A percentile compares a stretch with the other conserved stretches of the same genome.
These are phyloP conservation scores for Candida ovalis DNA, from an alignment of 805 yeast genomes.

Conservation along the genomic window DNA sequence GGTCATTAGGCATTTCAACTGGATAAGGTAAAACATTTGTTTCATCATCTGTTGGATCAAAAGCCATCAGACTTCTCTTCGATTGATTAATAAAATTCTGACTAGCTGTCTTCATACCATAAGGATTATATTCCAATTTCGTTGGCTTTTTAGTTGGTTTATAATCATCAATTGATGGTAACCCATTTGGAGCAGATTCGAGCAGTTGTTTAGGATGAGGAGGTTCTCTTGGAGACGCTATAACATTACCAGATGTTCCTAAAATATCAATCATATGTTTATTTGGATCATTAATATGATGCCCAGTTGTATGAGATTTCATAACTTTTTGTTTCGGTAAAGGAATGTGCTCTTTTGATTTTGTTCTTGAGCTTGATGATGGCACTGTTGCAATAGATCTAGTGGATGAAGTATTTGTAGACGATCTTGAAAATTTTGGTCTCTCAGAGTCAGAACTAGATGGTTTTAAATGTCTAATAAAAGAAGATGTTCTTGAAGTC, in stretches of 20 bases:
- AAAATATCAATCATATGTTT: conserved; percentile 16
- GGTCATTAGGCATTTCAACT: conserved; percentile 65
- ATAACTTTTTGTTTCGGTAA: conserved; percentile 3
- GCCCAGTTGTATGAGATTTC: conserved; percentile 10
- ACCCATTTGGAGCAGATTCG: conserved; percentile 16
- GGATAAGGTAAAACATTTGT: conserved; percentile 59
- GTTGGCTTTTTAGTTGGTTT: conserved; percentile 11
- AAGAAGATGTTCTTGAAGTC: conserved; percentile 3
- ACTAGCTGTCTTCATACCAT: conserved; percentile 43
- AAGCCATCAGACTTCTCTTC: conserved; percentile 7
- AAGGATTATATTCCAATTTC: conserved; percentile 62
- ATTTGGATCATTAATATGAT: conserved; percentile 11
- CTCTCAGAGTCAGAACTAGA: neutral
- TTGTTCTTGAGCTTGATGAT: neutral
- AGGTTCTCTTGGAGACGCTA: conserved; percentile 22
- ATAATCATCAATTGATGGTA: conserved; percentile 29
- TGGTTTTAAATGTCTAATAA: conserved; percentile 11
- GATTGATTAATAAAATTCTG: conserved; percentile 1
- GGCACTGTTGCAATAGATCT: neutral
- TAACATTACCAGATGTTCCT: conserved; percentile 21
- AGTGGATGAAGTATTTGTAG: neutral
- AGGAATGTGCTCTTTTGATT: neutral
- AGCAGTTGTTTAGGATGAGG: conserved; percentile 8
- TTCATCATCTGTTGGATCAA: conserved; percentile 33
- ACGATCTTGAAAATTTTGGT: neutral